Conservation (phyloP, 2,329 filamentous ascomycete genomes). For the Onygenales sp. region DNA sequence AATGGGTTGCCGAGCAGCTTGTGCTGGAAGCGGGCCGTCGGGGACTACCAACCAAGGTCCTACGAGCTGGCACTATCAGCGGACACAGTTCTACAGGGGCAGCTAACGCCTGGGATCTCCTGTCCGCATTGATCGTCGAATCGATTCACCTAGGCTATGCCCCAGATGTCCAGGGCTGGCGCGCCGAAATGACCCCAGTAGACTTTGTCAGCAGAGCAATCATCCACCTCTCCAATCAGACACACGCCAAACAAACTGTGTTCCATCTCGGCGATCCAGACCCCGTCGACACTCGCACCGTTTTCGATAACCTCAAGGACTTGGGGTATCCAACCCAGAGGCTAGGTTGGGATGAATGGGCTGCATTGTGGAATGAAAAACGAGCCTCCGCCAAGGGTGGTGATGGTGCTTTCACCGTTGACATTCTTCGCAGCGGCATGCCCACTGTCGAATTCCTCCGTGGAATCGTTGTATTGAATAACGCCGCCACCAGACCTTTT, state of each 20-base stretch:
- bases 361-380: slow-evolving; percentile 62
- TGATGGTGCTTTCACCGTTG: slow-evolving; percentile 64
- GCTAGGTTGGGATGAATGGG: slow-evolving; percentile 64
- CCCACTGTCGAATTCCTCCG: slow-evolving; percentile 62
- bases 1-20: slow-evolving; percentile 72
- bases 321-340: slow-evolving; percentile 63
- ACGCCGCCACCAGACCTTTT: slow-evolving; percentile 53
- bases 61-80: slow-evolving; percentile 67
- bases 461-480: slow-evolving; percentile 64
- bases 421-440: slow-evolving; percentile 74
- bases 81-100: slow-evolving; percentile 67
- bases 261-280: slow-evolving; percentile 68
- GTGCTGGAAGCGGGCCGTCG: slow-evolving; percentile 59
- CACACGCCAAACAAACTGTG: slow-evolving; percentile 48
- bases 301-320: slow-evolving; percentile 55
- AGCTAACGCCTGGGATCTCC: slow-evolving; percentile 67
- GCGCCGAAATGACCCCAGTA: slow-evolving; percentile 74
- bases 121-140: slow-evolving; percentile 68
- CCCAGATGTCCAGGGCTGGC: slow-evolving; percentile 65
- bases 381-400: slow-evolving; percentile 54
- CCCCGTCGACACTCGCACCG: slow-evolving; percentile 54
- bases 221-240: slow-evolving; percentile 57
- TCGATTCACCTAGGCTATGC: slow-evolving; percentile 62
- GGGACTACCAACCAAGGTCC: slow-evolving; percentile 61
- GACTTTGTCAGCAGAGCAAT: slow-evolving; percentile 72